These are phyloP conservation scores for Komagataella ulmi DNA, from an alignment of 805 yeast genomes.

Conservation along the genomic window DNA sequence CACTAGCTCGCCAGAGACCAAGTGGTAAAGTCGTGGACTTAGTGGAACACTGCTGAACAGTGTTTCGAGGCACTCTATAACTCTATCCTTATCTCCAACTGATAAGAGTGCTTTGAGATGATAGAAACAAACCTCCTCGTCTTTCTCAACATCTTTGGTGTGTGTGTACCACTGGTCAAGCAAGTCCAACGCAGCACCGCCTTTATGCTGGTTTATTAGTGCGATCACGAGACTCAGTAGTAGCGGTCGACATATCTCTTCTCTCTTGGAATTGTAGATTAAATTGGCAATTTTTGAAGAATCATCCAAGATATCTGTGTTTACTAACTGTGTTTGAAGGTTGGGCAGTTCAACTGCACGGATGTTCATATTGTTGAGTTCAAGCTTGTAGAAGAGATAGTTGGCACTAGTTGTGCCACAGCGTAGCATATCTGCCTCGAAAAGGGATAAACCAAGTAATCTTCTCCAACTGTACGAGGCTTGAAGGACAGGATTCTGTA, in stretches of 20 bases:
- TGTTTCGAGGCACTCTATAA: neutral
- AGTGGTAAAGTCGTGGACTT: neutral
- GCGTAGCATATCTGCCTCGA: neutral
- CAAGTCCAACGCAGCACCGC: neutral
- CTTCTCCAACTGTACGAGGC: neutral
- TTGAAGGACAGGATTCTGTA: neutral
- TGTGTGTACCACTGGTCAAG: neutral
- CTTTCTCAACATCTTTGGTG: neutral
- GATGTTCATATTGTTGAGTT: neutral
- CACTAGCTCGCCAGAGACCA: neutral
- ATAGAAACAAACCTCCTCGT: neutral
- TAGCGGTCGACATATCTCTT: neutral
- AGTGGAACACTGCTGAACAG: neutral
- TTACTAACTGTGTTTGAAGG: neutral
- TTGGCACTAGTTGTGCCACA: neutral
- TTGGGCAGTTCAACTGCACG: neutral
- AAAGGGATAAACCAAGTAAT: neutral
- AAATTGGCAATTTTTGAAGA: neutral
- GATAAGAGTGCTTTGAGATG: neutral
- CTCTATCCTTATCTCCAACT: neutral
- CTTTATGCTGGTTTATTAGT: neutral
- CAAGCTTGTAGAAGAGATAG: neutral
- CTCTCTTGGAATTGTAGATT: neutral
- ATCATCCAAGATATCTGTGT: neutral
- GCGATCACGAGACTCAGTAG: neutral